Evolutionary conservation across 805 yeast species (phyloP).

Genomic region (Saturnispora zaruensis): DNA sequence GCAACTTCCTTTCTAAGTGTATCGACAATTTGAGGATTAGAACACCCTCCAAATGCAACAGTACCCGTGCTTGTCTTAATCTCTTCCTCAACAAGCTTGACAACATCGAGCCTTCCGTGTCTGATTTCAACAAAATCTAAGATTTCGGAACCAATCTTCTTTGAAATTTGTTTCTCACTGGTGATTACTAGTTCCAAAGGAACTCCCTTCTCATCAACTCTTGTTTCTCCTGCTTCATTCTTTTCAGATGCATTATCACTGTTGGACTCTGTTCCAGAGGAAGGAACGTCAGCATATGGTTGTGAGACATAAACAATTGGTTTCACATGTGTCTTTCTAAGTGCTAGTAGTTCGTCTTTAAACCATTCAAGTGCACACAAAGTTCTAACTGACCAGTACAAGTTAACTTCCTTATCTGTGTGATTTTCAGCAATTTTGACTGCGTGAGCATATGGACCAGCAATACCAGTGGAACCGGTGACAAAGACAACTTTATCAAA

Average conservation of each 20-base stretch:
- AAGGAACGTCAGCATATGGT: conserved; percentile 18
- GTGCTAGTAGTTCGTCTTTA: conserved; percentile 32
- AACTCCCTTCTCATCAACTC: neutral
- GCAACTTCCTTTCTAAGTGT: conserved; percentile 21
- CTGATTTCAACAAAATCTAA: conserved; percentile 35
- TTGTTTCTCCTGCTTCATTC: neutral
- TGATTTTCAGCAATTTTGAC: conserved; percentile 24
- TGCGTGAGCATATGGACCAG: conserved; percentile 45
- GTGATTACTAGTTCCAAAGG: conserved; percentile 4
- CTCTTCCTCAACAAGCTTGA: conserved; percentile 30
- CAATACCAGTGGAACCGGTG: conserved; percentile 72
- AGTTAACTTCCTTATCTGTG: conserved; percentile 31
- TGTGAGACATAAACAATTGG: conserved; percentile 37
- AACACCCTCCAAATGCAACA: conserved; percentile 42
- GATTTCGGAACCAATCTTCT: conserved; percentile 14
- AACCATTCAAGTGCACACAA: conserved; percentile 44
- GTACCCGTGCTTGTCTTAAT: conserved; percentile 31
- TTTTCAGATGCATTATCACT: conserved; percentile 6
- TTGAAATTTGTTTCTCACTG: conserved; percentile 8
- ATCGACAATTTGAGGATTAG: conserved; percentile 37
- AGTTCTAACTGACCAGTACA: conserved; percentile 59
- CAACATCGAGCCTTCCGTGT: conserved; percentile 36
- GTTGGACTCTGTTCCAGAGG: neutral
- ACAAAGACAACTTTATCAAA: conserved; percentile 49
- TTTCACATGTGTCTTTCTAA: conserved; percentile 29